Percentiles rank a stretch among this genome's conserved stretches.
These are phyloP conservation scores for Chrysopogon serrulatus DNA, from an alignment of 176 grass and related monocot genomes.

Conservation along the genomic window DNA sequence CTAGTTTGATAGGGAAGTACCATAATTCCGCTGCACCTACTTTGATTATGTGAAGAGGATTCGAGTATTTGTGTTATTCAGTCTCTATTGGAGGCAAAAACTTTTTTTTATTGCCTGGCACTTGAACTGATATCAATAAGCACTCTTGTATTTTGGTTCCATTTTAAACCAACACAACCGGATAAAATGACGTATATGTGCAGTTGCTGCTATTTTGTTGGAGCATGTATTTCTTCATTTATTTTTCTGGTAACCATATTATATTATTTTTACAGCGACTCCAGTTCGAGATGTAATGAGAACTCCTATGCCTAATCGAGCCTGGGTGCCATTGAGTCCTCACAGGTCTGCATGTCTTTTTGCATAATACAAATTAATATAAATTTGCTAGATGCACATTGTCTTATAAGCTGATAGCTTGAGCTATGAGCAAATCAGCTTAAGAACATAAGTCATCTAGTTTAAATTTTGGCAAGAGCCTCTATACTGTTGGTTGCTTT, in stretches of 20 bases:
- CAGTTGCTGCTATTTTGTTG: constrained; percentile 3
- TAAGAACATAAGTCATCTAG: neutral
- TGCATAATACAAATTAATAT: neutral
- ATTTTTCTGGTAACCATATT: neutral
- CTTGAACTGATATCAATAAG: neutral
- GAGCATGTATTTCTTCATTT: neutral
- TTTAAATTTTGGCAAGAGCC: neutral
- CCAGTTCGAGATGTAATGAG: constrained; percentile 66
- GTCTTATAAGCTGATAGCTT: neutral
- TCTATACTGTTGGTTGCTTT: no score
- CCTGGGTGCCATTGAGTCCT: constrained; percentile 81
- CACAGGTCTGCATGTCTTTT: constrained; percentile 39
- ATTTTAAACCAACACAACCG: neutral
- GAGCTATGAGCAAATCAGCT: neutral
- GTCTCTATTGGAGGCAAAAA: neutral
- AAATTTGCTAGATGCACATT: constrained; percentile 17
- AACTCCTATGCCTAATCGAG: constrained; percentile 57
- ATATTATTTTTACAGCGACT: constrained; percentile 53
- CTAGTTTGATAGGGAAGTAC: neutral
- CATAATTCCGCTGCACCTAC: neutral
- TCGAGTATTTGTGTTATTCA: neutral
- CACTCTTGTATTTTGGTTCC: neutral
- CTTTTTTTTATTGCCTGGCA: neutral
- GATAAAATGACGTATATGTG: neutral
- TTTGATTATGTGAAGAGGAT: neutral